Percentiles rank a stretch among this genome's conserved stretches.
phyloP scores from a whole-genome alignment of 208 protist genomes.

The Phytomonas francai region DNA sequence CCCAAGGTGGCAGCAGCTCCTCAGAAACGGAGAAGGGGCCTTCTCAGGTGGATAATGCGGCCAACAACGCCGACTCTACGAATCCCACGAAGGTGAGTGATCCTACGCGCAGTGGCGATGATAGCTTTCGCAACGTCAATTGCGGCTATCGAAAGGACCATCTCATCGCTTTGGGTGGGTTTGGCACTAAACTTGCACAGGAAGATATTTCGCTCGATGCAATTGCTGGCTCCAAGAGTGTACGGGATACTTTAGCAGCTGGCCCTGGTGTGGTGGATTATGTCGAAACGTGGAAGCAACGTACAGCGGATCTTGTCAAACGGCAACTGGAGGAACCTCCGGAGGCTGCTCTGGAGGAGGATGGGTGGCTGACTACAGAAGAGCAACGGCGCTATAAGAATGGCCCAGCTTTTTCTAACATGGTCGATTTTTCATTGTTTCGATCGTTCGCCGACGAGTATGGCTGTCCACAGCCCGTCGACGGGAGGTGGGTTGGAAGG shows the following conservation, averaged over 20 bases:
- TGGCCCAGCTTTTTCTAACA: constrained; percentile 48
- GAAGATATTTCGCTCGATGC: neutral
- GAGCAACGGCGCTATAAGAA: constrained; percentile 28
- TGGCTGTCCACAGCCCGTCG: constrained; percentile 39
- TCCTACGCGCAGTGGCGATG: neutral
- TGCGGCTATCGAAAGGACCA: neutral
- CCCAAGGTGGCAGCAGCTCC: neutral
- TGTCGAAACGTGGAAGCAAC: constrained; percentile 37
- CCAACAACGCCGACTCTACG: neutral
- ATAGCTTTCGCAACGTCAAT: neutral
- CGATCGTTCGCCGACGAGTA: constrained; percentile 55
- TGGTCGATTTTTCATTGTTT: constrained; percentile 27
- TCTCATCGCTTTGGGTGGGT: neutral
- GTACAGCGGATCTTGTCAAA: constrained; percentile 28
- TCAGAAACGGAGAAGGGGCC: neutral
- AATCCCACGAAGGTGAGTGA: neutral
- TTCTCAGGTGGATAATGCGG: neutral
- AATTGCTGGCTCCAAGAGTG: neutral
- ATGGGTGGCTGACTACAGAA: constrained; percentile 48
- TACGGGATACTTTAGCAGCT: constrained; percentile 17
- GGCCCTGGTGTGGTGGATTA: constrained; percentile 52
- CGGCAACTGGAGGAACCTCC: constrained; percentile 20
- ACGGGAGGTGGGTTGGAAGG: constrained; percentile 44
- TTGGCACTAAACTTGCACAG: neutral
- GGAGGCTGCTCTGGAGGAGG: neutral